Evolutionary conservation across 2,329 filamentous ascomycete species (phyloP), one percentile per base, ranked within the genome.

Genomic region (Madurella mycetomatis): DNA sequence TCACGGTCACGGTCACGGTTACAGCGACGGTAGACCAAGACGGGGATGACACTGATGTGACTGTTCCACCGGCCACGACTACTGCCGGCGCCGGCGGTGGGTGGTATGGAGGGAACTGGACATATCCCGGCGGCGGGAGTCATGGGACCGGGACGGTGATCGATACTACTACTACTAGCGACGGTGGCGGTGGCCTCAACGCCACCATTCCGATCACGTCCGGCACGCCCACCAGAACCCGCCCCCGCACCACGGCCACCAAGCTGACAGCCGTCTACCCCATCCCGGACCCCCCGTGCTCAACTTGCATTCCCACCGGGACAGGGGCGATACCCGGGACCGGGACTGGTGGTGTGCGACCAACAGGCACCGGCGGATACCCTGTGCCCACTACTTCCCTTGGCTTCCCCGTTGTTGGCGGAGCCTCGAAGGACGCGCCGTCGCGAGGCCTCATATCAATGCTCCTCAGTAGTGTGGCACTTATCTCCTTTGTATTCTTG

Each of bases 401-500:
- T 37, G 40, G 25, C 25, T 25, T 48, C 9, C 31, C 50, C 12
- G 37, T 56, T 11, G 39, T 46, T 31, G 18, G 25, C 13, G 50
- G 43, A n/a, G 57, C 37, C 13, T 18, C 51, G 15, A 54, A 42
- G 18, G 41, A 51, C 12, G 41, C 37, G 9, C 47, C 25, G 17
- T 39, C 55, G 12, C 47, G 52, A 12, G 15, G 37, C 15, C 9
- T 49, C 8, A 47, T 49, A 9, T 55, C 54, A 9, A n/a, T 57
- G 18, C 41, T 55, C 7, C 41, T 55, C 46, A 50, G 55, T 11
- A 37, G 57, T 7, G 41, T 53, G 1, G 44, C 43, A 5, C 4
- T 54, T 1, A 7, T 52, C 54, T 57, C 48, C 53, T 55, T 60
- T 57, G 55, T 49, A 17, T 50, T 59, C 16, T 40, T 58, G 53